Conservation (phyloP, 1,139 yeast genomes). For the Diutina catenulata region DNA sequence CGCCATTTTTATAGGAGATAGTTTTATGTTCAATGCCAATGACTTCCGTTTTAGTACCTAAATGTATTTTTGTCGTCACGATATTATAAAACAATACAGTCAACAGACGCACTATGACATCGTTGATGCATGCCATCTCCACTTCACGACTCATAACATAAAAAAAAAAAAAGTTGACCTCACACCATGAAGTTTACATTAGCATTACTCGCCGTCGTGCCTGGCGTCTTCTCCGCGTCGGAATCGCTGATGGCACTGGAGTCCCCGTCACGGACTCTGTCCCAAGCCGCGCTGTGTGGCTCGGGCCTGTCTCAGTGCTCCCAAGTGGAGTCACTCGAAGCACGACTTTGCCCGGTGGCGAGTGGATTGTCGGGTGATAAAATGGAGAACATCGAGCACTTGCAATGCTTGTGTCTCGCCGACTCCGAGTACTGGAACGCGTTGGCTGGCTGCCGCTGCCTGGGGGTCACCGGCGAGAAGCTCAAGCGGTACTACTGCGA, state of each 20-base stretch:
- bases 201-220: no score
- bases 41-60: no score
- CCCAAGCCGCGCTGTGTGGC: conserved; percentile 1
- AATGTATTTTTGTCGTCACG: no score
- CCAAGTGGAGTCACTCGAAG: neutral
- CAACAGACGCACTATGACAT: no score
- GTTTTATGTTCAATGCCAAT: no score
- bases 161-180: no score
- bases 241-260: neutral
- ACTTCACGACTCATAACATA: no score
- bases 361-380: neutral
- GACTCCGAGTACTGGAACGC: neutral
- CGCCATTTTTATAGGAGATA: no score
- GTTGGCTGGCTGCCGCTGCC: neutral
- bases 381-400: neutral
- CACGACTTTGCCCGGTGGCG: conserved; percentile 1
- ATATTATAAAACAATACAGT: no score
- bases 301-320: neutral
- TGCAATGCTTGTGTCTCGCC: neutral
- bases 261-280: neutral
- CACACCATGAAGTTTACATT: no score
- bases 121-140: no score
- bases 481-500: neutral
- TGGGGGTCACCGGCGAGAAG: neutral
- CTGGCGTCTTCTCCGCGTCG: neutral